phyloP scores from a whole-genome alignment of 176 grass and related monocot species.

The Eragrostis nindensis region DNA sequence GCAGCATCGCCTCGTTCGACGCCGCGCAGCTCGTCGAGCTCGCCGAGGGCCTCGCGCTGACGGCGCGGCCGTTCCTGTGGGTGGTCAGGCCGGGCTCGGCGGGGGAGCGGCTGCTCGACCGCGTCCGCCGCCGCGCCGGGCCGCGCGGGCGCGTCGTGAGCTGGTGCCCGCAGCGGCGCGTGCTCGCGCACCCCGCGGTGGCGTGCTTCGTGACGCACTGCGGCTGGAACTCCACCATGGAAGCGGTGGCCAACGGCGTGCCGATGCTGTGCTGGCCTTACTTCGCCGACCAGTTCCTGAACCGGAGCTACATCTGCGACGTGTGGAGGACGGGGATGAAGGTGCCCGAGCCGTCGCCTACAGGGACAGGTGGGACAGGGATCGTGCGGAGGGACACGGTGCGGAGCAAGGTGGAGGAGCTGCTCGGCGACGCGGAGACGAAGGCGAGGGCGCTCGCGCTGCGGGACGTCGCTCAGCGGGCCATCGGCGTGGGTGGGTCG shows the following conservation, averaged over 20 bases:
- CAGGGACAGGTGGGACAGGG: background rate
- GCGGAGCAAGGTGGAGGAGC: slow-evolving; percentile 46
- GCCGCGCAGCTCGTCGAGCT: slow-evolving; percentile 60
- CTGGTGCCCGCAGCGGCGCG: slow-evolving; percentile 66
- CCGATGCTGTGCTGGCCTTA: slow-evolving; percentile 71
- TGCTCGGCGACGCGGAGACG: slow-evolving; percentile 26
- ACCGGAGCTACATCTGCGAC: slow-evolving; percentile 66
- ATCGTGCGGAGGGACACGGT: slow-evolving; percentile 48
- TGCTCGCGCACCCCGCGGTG: slow-evolving; percentile 58
- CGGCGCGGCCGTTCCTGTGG: slow-evolving; percentile 60
- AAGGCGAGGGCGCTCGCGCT: slow-evolving; percentile 35
- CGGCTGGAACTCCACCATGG: slow-evolving; percentile 70
- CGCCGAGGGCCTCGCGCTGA: slow-evolving; percentile 62
- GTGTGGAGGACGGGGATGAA: slow-evolving; percentile 58
- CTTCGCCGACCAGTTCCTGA: slow-evolving; percentile 58
- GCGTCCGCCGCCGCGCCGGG: slow-evolving; percentile 15
- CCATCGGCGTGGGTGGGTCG: slow-evolving; percentile 6
- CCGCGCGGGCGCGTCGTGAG: slow-evolving; percentile 55
- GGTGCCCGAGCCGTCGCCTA: slow-evolving; percentile 9
- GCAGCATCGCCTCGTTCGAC: slow-evolving; percentile 61
- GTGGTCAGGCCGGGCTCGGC: slow-evolving; percentile 51
- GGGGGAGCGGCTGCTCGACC: slow-evolving; percentile 20
- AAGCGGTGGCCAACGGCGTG: slow-evolving; percentile 40
- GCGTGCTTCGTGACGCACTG: slow-evolving; percentile 78
- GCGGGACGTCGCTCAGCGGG: slow-evolving; percentile 21